Conservation (phyloP, 2,329 filamentous ascomycete species). For the Exophiala calicioides region DNA sequence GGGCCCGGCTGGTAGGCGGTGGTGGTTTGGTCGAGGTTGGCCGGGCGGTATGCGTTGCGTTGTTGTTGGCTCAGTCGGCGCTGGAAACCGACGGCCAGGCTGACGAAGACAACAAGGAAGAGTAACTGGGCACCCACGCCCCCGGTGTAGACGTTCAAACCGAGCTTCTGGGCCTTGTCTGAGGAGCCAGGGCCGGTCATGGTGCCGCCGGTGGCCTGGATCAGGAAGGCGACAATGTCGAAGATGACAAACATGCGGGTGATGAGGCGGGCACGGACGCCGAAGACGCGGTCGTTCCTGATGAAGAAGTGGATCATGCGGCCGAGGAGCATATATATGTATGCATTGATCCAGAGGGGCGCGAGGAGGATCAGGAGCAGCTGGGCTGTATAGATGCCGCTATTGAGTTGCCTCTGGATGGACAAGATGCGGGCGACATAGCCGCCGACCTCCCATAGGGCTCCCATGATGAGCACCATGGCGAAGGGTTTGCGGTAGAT, state of each 20-base stretch:
- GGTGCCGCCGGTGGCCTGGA: conserved; percentile 44
- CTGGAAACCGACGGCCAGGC: conserved; percentile 54
- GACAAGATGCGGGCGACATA: conserved; percentile 39
- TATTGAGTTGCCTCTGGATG: conserved; percentile 18
- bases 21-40: not conserved
- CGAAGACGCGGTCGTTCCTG: conserved; percentile 40
- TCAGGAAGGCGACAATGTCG: conserved; percentile 48
- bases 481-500: conserved; percentile 42
- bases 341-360: conserved; percentile 51
- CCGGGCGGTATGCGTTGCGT: not conserved
- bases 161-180: conserved; percentile 34
- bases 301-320: conserved; percentile 50
- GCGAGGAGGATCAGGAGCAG: conserved; percentile 50
- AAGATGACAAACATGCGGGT: conserved; percentile 45
- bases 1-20: not conserved
- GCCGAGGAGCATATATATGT: conserved; percentile 50
- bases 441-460: conserved; percentile 45
- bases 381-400: conserved; percentile 33
- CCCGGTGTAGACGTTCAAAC: conserved; percentile 49
- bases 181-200: conserved; percentile 37
- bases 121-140: conserved; percentile 54
- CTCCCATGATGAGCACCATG: conserved; percentile 50
- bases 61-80: conserved; percentile 31
- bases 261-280: conserved; percentile 41
- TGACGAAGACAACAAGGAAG: conserved; percentile 53